Evolutionary conservation across 2,329 filamentous ascomycete genomes (phyloP), one percentile per base, ranked within the genome.

Genomic region (Botrytis squamosa): DNA sequence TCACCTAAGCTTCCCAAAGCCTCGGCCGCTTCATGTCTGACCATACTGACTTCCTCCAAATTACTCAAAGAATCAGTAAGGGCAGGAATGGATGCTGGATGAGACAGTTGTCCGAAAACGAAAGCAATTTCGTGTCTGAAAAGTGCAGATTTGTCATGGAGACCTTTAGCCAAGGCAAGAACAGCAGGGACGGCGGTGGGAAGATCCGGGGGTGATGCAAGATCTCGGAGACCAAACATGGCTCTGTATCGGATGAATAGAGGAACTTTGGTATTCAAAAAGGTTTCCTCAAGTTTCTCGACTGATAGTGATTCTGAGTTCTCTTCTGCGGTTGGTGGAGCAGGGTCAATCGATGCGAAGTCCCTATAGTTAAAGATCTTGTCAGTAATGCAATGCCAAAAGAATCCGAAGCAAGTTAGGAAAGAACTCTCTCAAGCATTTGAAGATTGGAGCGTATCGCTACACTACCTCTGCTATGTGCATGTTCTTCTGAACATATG

Each of bases 101-200:
- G 96, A 72, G 93, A 94, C 70, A 99, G 87, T 83, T 99, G 96
- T 72, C 96, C 96, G 79, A 99, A 99, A 22, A 99, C 96, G 82
- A 99, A 99, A 22, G 96, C 96, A 77, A 99, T 94, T 82, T 99
- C 96, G 84, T 99, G 96, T 77, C 96, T 91, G 88, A 99, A 98
- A 12, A 99, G 89, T 8, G 95, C 95, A 67, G 95, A 98, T 29
- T 90, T 87, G 82, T 99, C 96, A 46, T 87, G 86, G 79, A 99
- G 91, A 25, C 96, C 96, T 81, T 91, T 91, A 64, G 96, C 94
- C 65, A 99, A 88, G 18, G 95, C 93, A 63, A 92, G 88, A 71
- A 99, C 89, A 29, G 96, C 95, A n/a, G 93, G 92, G 25, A 94
- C 89, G 10, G 95, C 95, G 2, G 95, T 97, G 2, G 94, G 93